Evolutionary conservation across 1,284 basidiomycete genomes (phyloP).

Genomic region (Ustilago bromivora): DNA sequence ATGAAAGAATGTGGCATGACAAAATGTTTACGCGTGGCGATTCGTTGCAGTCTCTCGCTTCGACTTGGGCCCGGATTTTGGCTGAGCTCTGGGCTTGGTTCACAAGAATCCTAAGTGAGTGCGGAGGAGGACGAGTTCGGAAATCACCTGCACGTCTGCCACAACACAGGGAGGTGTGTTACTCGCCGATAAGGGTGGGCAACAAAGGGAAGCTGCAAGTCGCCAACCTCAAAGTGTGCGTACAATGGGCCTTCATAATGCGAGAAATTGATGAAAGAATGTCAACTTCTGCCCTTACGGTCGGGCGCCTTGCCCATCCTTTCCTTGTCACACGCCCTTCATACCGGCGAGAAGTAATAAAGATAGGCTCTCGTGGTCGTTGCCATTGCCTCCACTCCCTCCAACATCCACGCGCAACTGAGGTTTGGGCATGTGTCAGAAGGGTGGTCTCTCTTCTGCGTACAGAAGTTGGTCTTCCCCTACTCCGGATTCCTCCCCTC

Average conservation of each 20-base stretch:
- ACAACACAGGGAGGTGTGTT: not conserved
- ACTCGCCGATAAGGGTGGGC: not conserved
- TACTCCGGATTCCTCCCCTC: not conserved
- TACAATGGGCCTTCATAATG: not conserved
- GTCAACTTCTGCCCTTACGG: not conserved
- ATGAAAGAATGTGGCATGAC: not conserved
- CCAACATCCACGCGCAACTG: not conserved
- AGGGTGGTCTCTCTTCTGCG: not conserved
- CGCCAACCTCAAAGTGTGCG: not conserved
- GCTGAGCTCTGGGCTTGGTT: too few species aligned
- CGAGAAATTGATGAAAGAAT: not conserved
- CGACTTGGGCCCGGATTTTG: not conserved
- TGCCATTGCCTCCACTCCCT: not conserved
- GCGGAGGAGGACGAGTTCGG: not conserved
- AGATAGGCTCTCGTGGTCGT: not conserved
- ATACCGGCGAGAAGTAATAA: not conserved
- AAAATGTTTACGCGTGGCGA: not conserved
- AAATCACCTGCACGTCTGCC: not conserved
- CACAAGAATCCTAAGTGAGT: not conserved
- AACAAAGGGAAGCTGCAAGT: not conserved
- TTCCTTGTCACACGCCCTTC: not conserved
- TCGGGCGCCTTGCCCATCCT: not conserved
- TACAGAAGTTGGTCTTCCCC: not conserved
- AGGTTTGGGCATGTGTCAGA: not conserved
- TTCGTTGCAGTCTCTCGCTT: not conserved